These are phyloP conservation scores for Lactuca sativa DNA, from an alignment of 129 eudicot genomes.

Conservation along the genomic window DNA sequence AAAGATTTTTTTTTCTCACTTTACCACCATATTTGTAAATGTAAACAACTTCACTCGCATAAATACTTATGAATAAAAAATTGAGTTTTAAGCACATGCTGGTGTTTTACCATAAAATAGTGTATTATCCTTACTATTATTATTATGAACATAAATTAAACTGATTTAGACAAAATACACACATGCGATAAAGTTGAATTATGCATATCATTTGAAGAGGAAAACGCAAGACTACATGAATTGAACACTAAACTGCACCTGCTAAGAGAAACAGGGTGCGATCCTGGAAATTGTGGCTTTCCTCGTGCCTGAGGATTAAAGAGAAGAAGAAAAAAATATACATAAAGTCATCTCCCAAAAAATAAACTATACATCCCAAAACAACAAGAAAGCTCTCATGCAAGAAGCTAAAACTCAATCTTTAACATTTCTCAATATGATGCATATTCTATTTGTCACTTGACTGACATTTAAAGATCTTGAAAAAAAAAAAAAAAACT, in stretches of 20 bases:
- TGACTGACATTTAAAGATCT: neutral
- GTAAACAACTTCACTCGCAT: neutral
- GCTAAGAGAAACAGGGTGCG: constrained; percentile 82
- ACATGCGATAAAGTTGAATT: constrained; percentile 7
- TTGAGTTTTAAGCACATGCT: neutral
- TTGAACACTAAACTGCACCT: constrained; percentile 41
- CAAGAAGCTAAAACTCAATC: neutral
- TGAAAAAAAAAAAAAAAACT: neutral
- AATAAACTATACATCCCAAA: neutral
- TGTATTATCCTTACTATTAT: neutral
- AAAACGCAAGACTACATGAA: constrained; percentile 5
- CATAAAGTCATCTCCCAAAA: too few relatives aligned
- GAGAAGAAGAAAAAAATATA: neutral
- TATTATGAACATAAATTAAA: neutral
- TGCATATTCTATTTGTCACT: constrained; percentile 4
- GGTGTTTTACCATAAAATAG: neutral
- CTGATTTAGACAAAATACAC: neutral
- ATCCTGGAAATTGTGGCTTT: constrained; percentile 66
- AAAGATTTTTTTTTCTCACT: too few relatives aligned
- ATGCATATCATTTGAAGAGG: neutral
- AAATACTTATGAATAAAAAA: neutral
- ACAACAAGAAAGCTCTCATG: neutral
- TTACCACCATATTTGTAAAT: too few relatives aligned
- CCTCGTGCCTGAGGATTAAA: constrained; percentile 50
- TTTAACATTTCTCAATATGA: constrained; percentile 1